Evolutionary conservation across 2,329 filamentous ascomycete genomes (phyloP), one percentile per base, ranked within the genome.

Genomic region (Ophiostoma fasciatum): DNA sequence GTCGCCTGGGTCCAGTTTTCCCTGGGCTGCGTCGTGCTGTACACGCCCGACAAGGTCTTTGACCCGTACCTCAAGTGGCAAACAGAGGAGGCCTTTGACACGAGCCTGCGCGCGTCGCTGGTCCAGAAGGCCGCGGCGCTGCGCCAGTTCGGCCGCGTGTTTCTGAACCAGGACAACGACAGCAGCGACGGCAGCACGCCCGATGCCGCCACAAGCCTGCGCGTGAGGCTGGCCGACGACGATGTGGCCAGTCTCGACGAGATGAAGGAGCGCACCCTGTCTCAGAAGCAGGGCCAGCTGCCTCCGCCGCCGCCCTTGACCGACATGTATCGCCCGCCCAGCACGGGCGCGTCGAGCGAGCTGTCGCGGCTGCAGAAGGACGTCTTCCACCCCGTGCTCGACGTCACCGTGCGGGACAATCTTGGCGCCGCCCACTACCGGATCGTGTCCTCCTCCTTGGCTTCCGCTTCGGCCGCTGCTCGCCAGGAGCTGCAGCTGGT

Each of bases 21-120:
- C 2, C 57, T 87, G 15, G 77, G 78, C 13, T 72, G 78, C 27
- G 63, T 96, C 32, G 71, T 71, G 42, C 64, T 94, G 3, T 94
- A 88, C 50, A 75, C 96, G 3, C 87, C 92, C 0, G 79, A 93
- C 53, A 77, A 78, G 45, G 70, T 81, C 4, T 90, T 88, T 48
- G 90, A 98, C 53, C 90, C 90, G 1, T 71, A 77, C 40, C 62
- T 77, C 39, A 63, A 69, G 35, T 70, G 72, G 5, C 62, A 70
- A 35, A 68, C 94, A 14, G 77, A 84, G 46, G 69, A 73, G 15
- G 61, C 66, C 29, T 71, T 68, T 36, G 63, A 68, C 36, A 52
- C 63, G 29, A 62, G 74, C 38, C 63, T 80, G 27, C 67, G 71
- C 31, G 45, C 52, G 4, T 60, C 66, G 9, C 56, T 93, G 2